Conservation (phyloP, 192 early-diverging fungal genomes). For the Pilaira anomala region DNA sequence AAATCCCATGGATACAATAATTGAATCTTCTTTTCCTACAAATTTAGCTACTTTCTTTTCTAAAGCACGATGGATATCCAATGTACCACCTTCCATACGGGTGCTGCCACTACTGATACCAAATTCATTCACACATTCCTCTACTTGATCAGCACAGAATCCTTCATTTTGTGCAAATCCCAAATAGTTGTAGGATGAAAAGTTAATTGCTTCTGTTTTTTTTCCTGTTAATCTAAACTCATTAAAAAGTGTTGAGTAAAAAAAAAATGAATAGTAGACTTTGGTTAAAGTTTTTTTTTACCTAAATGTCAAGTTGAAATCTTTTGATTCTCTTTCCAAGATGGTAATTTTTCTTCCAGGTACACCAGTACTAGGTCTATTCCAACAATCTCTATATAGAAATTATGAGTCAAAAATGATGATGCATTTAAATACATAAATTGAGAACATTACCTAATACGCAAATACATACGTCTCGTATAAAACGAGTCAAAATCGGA, state of each 20-base stretch:
- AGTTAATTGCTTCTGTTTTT: slow-evolving; percentile 69
- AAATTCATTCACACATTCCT: slow-evolving; percentile 55
- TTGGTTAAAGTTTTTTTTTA: not conserved
- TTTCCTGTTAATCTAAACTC: slow-evolving; percentile 59
- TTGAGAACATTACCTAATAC: slow-evolving; percentile 56
- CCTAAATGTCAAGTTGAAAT: slow-evolving; percentile 76
- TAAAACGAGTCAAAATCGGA: slow-evolving; percentile 93
- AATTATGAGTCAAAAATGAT: not conserved
- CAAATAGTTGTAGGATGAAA: slow-evolving; percentile 92
- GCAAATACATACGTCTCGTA: slow-evolving; percentile 75
- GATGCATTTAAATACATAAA: not conserved
- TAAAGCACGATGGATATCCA: slow-evolving; percentile 62
- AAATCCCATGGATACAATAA: slow-evolving; percentile 87
- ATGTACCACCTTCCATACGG: slow-evolving; percentile 62
- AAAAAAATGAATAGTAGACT: not conserved
- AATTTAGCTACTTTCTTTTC: slow-evolving; percentile 79
- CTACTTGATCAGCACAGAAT: slow-evolving; percentile 84
- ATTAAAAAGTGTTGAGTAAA: not conserved
- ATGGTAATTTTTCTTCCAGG: slow-evolving; percentile 77
- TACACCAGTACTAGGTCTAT: slow-evolving; percentile 85
- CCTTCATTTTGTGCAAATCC: slow-evolving; percentile 88
- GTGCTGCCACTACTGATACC: slow-evolving; percentile 62
- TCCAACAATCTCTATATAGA: slow-evolving; percentile 73
- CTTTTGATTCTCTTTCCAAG: slow-evolving; percentile 68
- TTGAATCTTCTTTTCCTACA: slow-evolving; percentile 76